phyloP scores from a whole-genome alignment of 1,139 yeast species.

The Geotrichum citri-aurantii region DNA sequence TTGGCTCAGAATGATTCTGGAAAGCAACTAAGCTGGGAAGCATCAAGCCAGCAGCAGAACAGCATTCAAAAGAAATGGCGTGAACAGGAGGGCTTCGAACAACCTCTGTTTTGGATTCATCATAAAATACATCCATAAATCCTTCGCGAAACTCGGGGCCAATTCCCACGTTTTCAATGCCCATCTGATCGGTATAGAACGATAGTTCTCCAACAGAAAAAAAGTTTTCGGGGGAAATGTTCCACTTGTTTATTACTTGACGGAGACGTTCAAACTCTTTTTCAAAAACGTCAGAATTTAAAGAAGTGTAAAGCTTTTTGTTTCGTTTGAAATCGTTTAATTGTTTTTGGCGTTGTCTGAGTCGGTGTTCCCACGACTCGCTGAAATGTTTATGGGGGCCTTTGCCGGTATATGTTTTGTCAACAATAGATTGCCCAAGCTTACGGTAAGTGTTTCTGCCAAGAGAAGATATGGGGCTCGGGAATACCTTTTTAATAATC shows the following conservation, averaged over 20 bases:
- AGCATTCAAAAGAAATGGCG: slow-evolving; percentile 9
- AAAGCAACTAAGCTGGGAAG: slow-evolving; percentile 6
- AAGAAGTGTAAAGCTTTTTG: slow-evolving; percentile 1
- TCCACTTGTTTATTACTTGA: background rate
- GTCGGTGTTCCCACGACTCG: slow-evolving; percentile 14
- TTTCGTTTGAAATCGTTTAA: slow-evolving; percentile 8
- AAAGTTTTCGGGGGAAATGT: background rate
- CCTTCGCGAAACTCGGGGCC: slow-evolving; percentile 9
- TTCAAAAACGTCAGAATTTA: background rate
- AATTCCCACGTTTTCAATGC: slow-evolving; percentile 4
- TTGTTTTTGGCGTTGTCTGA: slow-evolving; percentile 8
- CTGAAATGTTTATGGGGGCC: slow-evolving; percentile 8
- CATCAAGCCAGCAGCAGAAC: background rate
- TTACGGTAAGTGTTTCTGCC: slow-evolving; percentile 10
- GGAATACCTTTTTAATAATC: slow-evolving; percentile 2
- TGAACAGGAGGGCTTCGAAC: slow-evolving; percentile 7
- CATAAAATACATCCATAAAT: slow-evolving; percentile 7
- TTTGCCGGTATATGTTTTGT: background rate
- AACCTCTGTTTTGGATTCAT: background rate
- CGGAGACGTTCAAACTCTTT: slow-evolving; percentile 1
- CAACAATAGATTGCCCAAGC: slow-evolving; percentile 11
- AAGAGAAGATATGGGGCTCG: slow-evolving; percentile 5
- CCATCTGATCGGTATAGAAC: background rate
- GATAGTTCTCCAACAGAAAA: slow-evolving; percentile 11
- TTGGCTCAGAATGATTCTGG: background rate